These are phyloP conservation scores for Drosera capensis DNA, from an alignment of 148 eudicot genomes.

Conservation along the genomic window DNA sequence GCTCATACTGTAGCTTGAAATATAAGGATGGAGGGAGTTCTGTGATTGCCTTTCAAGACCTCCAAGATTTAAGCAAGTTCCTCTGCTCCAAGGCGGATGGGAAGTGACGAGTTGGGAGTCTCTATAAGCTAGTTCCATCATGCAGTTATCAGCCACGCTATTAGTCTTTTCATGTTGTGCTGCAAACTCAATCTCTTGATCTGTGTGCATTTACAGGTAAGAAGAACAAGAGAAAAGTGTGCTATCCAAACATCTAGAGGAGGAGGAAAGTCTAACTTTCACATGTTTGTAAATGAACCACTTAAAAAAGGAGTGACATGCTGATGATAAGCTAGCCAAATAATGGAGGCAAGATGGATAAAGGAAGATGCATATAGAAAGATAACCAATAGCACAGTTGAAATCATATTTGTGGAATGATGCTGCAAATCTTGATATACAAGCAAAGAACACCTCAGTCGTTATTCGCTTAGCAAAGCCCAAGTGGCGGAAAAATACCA, in stretches of 20 bases:
- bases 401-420: slow-evolving; percentile 10
- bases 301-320: slow-evolving; percentile 8
- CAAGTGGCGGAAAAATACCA: too few relatives aligned
- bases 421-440: slow-evolving; percentile 7
- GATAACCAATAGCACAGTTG: slow-evolving; percentile 13
- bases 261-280: slow-evolving; percentile 1
- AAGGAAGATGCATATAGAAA: slow-evolving; percentile 8
- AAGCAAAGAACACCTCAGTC: slow-evolving; percentile 10
- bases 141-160: slow-evolving; percentile 14
- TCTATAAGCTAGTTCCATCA: slow-evolving; percentile 10
- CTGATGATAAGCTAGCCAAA: too few relatives aligned
- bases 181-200: slow-evolving; percentile 20
- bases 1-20: slow-evolving; percentile 10
- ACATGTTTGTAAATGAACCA: slow-evolving; percentile 2
- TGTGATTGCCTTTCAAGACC: slow-evolving; percentile 9
- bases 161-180: slow-evolving; percentile 10
- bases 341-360: slow-evolving; percentile 10
- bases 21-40: slow-evolving; percentile 5
- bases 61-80: slow-evolving; percentile 9
- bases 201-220: slow-evolving; percentile 15
- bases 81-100: slow-evolving; percentile 20
- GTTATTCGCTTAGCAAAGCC: too few relatives aligned
- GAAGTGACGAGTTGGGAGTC: slow-evolving; percentile 11
- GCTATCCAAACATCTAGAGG: slow-evolving; percentile 4
- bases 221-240: slow-evolving; percentile 5